phyloP scores from a whole-genome alignment of 2,329 filamentous ascomycete species.

The Zymoseptoria crescenta region DNA sequence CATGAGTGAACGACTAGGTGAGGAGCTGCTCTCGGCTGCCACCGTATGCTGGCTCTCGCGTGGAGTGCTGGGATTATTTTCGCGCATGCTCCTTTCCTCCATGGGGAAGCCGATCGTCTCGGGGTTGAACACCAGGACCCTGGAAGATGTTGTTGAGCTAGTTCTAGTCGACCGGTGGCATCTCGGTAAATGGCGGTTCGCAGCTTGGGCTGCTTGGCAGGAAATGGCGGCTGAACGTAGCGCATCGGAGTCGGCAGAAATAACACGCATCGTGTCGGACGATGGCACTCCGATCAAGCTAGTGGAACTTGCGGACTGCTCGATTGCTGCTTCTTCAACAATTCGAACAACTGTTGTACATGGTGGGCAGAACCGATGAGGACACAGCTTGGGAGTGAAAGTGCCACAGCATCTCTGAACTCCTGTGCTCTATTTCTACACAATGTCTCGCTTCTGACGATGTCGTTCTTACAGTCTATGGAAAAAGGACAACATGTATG shows the following conservation, averaged over 20 bases:
- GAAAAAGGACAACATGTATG: no score
- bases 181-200: neutral
- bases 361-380: no score
- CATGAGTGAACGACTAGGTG: neutral
- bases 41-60: neutral
- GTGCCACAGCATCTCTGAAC: no score
- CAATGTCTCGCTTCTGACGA: no score
- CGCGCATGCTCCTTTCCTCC: neutral
- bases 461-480: neutral
- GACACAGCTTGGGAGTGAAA: no score
- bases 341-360: no score
- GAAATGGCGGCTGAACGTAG: neutral
- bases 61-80: neutral
- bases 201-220: neutral
- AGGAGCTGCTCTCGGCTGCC: neutral
- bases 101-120: neutral
- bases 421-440: no score
- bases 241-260: neutral
- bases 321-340: neutral
- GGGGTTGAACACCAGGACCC: neutral
- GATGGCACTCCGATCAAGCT: neutral
- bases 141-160: neutral
- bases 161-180: neutral
- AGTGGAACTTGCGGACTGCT: neutral
- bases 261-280: no score